Percentiles rank a stretch among this genome's conserved stretches.
These are phyloP conservation scores for Polygonum maritimum DNA, from an alignment of 148 eudicot genomes.

Conservation along the genomic window DNA sequence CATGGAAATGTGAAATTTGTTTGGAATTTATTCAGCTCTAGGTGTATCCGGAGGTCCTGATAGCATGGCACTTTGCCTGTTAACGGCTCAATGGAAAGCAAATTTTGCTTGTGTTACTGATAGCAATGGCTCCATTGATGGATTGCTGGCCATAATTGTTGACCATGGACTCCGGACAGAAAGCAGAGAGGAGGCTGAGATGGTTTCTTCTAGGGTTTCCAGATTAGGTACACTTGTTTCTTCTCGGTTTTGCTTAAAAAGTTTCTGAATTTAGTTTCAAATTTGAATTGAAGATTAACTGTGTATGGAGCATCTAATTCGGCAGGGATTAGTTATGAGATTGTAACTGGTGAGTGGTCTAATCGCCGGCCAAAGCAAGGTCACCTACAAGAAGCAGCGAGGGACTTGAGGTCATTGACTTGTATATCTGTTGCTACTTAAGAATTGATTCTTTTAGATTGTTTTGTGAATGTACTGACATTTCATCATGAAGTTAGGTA, in stretches of 20 bases:
- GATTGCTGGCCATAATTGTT: slow-evolving; percentile 74
- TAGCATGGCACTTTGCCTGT: slow-evolving; percentile 77
- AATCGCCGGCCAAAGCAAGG: slow-evolving; percentile 70
- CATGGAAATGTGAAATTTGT: background rate
- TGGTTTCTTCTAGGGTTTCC: slow-evolving; percentile 49
- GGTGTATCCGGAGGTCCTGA: slow-evolving; percentile 99
- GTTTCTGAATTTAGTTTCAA: background rate
- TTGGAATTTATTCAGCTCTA: slow-evolving; percentile 44
- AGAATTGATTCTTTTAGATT: background rate
- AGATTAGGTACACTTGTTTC: slow-evolving; percentile 50
- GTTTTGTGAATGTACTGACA: background rate
- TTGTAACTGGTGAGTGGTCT: slow-evolving; percentile 65
- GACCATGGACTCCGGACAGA: slow-evolving; percentile 88
- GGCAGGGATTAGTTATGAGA: slow-evolving; percentile 78
- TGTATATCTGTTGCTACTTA: background rate
- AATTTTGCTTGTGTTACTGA: slow-evolving; percentile 15
- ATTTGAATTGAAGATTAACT: background rate
- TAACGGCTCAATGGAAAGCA: slow-evolving; percentile 73
- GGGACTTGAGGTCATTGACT: slow-evolving; percentile 59
- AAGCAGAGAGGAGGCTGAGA: slow-evolving; percentile 68
- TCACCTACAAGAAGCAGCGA: slow-evolving; percentile 92
- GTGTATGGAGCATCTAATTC: background rate
- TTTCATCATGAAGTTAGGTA: slow-evolving; percentile 39
- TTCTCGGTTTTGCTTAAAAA: background rate
- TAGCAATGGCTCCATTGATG: slow-evolving; percentile 43